Conservation (phyloP, 805 yeast genomes). For the Metschnikowia aberdeeniae region DNA sequence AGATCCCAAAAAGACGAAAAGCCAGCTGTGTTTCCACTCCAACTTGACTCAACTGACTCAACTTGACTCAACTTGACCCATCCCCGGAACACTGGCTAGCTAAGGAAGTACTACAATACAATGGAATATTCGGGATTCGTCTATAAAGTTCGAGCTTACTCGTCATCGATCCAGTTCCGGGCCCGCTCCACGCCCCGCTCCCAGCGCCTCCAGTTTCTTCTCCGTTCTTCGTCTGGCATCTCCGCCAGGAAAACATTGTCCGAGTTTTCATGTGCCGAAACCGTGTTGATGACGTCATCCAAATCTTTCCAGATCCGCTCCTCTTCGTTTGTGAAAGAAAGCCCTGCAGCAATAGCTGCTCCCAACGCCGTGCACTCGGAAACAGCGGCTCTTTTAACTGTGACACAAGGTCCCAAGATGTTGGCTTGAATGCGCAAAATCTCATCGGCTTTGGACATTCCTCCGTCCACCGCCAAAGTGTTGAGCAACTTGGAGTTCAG, state of each 20-base stretch:
- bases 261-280: slow-evolving; percentile 30
- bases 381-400: slow-evolving; percentile 74
- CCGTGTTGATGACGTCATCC: slow-evolving; percentile 54
- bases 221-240: slow-evolving; percentile 55
- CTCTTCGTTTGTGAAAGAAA: slow-evolving; percentile 44
- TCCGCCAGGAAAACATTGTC: slow-evolving; percentile 33
- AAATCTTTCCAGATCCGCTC: slow-evolving; percentile 72
- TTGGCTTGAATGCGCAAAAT: slow-evolving; percentile 94
- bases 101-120: too few species aligned
- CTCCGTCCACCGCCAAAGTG: slow-evolving; percentile 82
- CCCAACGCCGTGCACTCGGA: slow-evolving; percentile 94
- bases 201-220: slow-evolving; percentile 71
- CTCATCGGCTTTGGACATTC: slow-evolving; percentile 87
- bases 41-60: too few species aligned
- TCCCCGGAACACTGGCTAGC: too few species aligned
- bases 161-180: slow-evolving; percentile 67
- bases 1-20: too few species aligned
- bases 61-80: too few species aligned
- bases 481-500: slow-evolving; percentile 45
- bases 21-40: too few species aligned
- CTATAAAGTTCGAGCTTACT: slow-evolving; percentile 4
- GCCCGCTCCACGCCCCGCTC: slow-evolving; percentile 80
- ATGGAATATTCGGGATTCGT: neutral
- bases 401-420: slow-evolving; percentile 81
- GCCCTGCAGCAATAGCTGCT: slow-evolving; percentile 93